Evolutionary conservation across 345 rosid species (phyloP), one percentile per base, ranked within the genome.

Genomic region (Eucalyptus globulus): DNA sequence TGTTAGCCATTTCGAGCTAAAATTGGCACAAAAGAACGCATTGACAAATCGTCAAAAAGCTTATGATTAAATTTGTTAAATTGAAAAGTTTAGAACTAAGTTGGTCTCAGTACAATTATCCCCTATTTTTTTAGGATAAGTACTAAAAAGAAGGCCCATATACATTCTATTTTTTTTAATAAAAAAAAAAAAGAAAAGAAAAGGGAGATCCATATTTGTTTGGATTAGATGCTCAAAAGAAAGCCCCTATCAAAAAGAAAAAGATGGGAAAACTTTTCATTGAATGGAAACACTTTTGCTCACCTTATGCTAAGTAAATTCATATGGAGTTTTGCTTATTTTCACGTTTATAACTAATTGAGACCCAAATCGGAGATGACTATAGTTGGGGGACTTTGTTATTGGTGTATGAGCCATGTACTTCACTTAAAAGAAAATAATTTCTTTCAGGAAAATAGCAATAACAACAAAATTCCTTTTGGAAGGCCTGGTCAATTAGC

Each of bases 51-150:
- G 2, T n/a, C 76, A n/a, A 65, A 62, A 62, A 12, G 9, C 29
- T 62, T 29, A 27, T 14, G 34, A 62, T 1, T 62, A 62, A 29
- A 5, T 60, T 27, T 1, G 8, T 2, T 1, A 62, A 62, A 62
- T 62, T 14, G 3, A 65, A 69, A 31, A 2, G 6, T 16, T n/a
- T 31, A 65, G 0, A 0, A n/a, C 1, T 67, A 2, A 67, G 5
- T 31, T 31, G 11, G 1, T 13, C 12, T 21, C 1, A 1, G 2
- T 21, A 9, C 3, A 58, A 58, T 58, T 58, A 58, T 58, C 14
- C n/a, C n/a, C 0, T 58, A 2, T 56, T 56, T 22, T 9, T 58
- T 58, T 11, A 58, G n/a, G 67, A 60, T 60, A 26, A 26, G n/a
- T 60, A 58, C 65, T 58, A 58, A 19, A 51, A 53, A 58, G 14